A percentile compares a stretch with the other conserved stretches of the same genome.
These are phyloP conservation scores for Saururus chinensis DNA, from an alignment of 164 flowering plant genomes.

Conservation along the genomic window DNA sequence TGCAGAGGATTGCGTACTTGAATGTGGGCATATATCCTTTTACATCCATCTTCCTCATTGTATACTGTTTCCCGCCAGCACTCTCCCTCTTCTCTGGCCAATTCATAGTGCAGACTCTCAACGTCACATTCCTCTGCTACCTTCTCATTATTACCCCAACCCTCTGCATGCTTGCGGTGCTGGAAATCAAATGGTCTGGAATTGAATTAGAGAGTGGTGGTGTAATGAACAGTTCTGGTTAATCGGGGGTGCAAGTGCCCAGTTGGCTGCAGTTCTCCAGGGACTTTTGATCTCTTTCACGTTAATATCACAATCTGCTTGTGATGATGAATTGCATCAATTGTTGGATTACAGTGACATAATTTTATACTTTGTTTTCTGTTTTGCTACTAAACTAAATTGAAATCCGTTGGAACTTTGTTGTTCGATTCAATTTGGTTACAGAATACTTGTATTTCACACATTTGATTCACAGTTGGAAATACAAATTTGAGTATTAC, in stretches of 20 bases:
- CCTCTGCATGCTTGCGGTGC: constrained; percentile 54
- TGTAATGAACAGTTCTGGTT: constrained; percentile 88
- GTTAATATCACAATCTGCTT: constrained; percentile 61
- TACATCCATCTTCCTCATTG: constrained; percentile 69
- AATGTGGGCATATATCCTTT: constrained; percentile 78
- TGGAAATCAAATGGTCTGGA: constrained; percentile 86
- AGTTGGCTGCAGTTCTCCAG: constrained; percentile 79
- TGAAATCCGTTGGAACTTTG: no score
- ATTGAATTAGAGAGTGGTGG: constrained; percentile 81
- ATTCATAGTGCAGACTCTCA: constrained; percentile 59
- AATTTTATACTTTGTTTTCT: no score
- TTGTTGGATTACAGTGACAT: no score
- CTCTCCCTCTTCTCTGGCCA: constrained; percentile 72
- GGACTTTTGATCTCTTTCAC: constrained; percentile 83
- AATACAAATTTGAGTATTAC: no score
- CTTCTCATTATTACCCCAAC: constrained; percentile 56
- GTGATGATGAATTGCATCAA: no score
- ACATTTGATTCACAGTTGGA: no score
- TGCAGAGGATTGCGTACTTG: constrained; percentile 67
- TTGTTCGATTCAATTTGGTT: no score
- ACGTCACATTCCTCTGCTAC: constrained; percentile 57
- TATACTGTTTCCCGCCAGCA: constrained; percentile 80
- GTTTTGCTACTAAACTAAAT: no score
- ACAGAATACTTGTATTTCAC: no score
- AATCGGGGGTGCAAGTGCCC: constrained; percentile 88